A percentile compares a stretch with the other conserved stretches of the same genome.
Evolutionary conservation across 441 rosid genomes (phyloP).

Genomic region (Syzygium malaccense): DNA sequence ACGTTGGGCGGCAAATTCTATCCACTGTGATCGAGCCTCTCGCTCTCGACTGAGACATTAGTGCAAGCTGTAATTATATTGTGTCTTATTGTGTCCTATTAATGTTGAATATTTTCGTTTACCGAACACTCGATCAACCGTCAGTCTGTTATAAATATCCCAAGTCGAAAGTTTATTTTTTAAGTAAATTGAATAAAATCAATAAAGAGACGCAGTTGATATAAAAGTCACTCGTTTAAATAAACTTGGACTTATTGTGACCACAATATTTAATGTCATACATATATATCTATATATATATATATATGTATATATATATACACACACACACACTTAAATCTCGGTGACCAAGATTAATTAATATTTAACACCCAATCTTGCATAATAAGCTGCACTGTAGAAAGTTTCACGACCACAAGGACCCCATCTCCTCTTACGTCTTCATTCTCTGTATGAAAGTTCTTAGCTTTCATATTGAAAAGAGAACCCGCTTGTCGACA

Average conservation of each 20-base stretch:
- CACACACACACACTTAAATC: background rate
- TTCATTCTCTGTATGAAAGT: no score
- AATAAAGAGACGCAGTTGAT: background rate
- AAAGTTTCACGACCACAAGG: background rate
- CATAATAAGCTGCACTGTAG: no score
- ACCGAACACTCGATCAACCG: background rate
- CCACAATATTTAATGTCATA: no score
- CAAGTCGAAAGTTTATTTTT: background rate
- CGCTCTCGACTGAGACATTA: background rate
- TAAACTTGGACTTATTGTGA: no score
- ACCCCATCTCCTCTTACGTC: no score
- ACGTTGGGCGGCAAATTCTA: conserved; percentile 15
- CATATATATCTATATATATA: no score
- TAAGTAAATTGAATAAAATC: background rate
- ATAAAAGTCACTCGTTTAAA: no score
- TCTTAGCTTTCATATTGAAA: no score
- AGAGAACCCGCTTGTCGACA: no score
- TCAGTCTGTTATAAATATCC: background rate
- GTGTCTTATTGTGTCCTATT: background rate
- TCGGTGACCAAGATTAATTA: background rate
- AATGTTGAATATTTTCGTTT: background rate
- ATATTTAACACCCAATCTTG: no score
- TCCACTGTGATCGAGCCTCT: conserved; percentile 33
- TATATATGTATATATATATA: no score
- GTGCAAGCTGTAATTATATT: background rate